phyloP scores from a whole-genome alignment of 139 green algal species.

The Chlorella sp. region DNA sequence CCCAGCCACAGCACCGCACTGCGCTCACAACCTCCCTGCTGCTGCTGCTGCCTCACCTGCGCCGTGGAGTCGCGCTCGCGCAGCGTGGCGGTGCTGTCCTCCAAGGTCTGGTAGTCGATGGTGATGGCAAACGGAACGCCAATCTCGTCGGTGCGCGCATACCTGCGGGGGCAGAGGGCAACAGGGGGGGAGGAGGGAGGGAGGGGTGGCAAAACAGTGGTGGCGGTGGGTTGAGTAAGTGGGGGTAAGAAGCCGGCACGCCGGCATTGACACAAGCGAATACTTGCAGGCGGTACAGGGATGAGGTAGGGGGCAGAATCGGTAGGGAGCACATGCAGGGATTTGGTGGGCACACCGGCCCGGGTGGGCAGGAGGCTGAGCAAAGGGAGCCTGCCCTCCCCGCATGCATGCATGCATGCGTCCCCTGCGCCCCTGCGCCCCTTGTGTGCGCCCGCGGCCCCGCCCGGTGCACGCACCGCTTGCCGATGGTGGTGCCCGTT shows the following conservation, averaged over 20 bases:
- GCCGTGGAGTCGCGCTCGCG: slow-evolving; percentile 91
- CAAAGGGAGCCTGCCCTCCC: too few species aligned
- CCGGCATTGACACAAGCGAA: background rate
- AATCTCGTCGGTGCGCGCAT: slow-evolving; percentile 60
- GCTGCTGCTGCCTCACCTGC: slow-evolving; percentile 69
- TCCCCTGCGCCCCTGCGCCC: too few species aligned
- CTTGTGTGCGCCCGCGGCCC: too few species aligned
- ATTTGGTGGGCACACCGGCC: background rate
- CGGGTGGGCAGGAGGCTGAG: background rate
- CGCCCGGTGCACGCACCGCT: slow-evolving; percentile 52
- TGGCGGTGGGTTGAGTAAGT: too few species aligned
- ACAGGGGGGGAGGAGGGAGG: too few species aligned
- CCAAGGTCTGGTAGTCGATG: slow-evolving; percentile 86
- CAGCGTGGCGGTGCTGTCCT: slow-evolving; percentile 89
- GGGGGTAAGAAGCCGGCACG: background rate
- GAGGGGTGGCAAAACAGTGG: too few species aligned
- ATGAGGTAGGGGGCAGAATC: too few species aligned
- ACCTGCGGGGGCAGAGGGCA: background rate
- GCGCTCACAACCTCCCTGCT: too few species aligned
- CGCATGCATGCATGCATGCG: too few species aligned
- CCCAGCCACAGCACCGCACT: too few species aligned
- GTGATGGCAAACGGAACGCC: slow-evolving; percentile 93
- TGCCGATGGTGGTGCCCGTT: slow-evolving; percentile 90
- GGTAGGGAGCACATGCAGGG: background rate
- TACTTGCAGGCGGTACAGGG: background rate